phyloP scores from a whole-genome alignment of 805 yeast genomes.

The Starmerella gropengiesseri region DNA sequence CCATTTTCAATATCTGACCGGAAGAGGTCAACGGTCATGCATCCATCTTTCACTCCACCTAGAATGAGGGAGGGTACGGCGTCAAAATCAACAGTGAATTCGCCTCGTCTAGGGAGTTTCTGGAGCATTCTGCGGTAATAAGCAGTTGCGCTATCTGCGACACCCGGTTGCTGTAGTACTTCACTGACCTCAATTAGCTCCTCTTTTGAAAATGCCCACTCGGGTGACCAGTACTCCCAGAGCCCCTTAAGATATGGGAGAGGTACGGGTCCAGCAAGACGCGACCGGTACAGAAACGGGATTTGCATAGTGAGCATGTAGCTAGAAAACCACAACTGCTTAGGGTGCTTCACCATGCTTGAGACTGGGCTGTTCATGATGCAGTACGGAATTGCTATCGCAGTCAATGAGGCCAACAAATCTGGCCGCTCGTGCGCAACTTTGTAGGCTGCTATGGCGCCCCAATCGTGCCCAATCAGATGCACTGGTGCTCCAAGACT shows the following conservation, averaged over 20 bases:
- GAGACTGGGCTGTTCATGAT: conserved; percentile 9
- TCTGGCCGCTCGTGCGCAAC: conserved; percentile 21
- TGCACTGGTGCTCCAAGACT: conserved; percentile 20
- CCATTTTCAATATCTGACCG: not conserved
- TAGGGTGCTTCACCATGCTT: conserved; percentile 14
- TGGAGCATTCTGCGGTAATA: conserved; percentile 21
- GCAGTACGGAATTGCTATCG: conserved; percentile 25
- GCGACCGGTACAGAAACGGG: conserved; percentile 19
- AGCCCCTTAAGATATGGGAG: conserved; percentile 17
- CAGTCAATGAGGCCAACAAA: conserved; percentile 16
- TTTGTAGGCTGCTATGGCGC: conserved; percentile 23
- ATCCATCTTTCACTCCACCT: conserved; percentile 24
- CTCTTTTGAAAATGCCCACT: conserved; percentile 18
- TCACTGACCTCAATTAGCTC: conserved; percentile 18
- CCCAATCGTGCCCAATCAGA: conserved; percentile 28
- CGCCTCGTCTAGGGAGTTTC: not conserved
- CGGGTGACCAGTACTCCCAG: conserved; percentile 26
- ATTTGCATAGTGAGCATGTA: conserved; percentile 26
- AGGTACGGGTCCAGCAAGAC: conserved; percentile 6
- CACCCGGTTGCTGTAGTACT: conserved; percentile 23
- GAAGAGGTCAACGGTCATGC: conserved; percentile 16
- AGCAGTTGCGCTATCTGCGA: conserved; percentile 23
- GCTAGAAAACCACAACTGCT: conserved; percentile 24
- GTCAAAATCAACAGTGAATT: conserved; percentile 18
- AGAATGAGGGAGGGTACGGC: conserved; percentile 18